A percentile compares a stretch with the other conserved stretches of the same genome.
phyloP scores from a whole-genome alignment of 2,329 filamentous ascomycete genomes.

The Escovopsis sp. region DNA sequence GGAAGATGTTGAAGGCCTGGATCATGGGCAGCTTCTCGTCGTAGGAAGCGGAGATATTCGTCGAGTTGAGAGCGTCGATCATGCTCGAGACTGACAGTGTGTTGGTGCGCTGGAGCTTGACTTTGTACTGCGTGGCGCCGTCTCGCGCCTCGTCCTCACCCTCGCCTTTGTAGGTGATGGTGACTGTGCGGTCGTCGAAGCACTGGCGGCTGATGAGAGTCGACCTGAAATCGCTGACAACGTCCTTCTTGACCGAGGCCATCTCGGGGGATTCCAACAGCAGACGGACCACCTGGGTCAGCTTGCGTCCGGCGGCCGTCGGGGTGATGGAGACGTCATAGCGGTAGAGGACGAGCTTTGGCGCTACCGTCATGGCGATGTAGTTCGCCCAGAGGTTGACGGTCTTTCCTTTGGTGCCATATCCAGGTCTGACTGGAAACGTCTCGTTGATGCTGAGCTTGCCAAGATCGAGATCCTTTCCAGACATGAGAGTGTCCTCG shows the following conservation, averaged over 20 bases:
- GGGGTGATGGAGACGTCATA: slow-evolving; percentile 5
- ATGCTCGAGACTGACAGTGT: slow-evolving; percentile 11
- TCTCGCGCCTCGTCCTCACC: slow-evolving; percentile 13
- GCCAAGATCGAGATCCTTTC: slow-evolving; percentile 1
- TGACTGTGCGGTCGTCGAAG: slow-evolving; percentile 7
- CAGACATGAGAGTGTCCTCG: slow-evolving; percentile 4
- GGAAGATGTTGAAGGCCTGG: slow-evolving; percentile 10
- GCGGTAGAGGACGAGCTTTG: slow-evolving; percentile 6
- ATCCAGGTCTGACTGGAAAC: slow-evolving; percentile 6
- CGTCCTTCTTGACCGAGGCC: slow-evolving; percentile 3
- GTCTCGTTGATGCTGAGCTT: slow-evolving; percentile 1
- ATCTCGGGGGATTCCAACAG: slow-evolving; percentile 12
- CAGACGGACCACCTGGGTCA: slow-evolving; percentile 7
- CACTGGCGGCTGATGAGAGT: slow-evolving; percentile 15
- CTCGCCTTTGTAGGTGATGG: slow-evolving; percentile 14
- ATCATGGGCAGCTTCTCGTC: slow-evolving; percentile 11
- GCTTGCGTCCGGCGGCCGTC: slow-evolving; percentile 3
- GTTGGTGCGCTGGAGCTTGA: slow-evolving; percentile 12
- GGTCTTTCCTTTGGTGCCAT: slow-evolving; percentile 5
- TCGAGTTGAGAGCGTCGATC: slow-evolving; percentile 13
- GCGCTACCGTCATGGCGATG: slow-evolving; percentile 3
- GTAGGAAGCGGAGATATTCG: slow-evolving; percentile 7
- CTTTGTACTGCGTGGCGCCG: slow-evolving; percentile 8
- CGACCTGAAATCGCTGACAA: slow-evolving; percentile 20
- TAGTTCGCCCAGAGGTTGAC: slow-evolving; percentile 8